Evolutionary conservation across 1,284 basidiomycete species (phyloP), one percentile per base, ranked within the genome.

Genomic region (Rhizoctonia solani): DNA sequence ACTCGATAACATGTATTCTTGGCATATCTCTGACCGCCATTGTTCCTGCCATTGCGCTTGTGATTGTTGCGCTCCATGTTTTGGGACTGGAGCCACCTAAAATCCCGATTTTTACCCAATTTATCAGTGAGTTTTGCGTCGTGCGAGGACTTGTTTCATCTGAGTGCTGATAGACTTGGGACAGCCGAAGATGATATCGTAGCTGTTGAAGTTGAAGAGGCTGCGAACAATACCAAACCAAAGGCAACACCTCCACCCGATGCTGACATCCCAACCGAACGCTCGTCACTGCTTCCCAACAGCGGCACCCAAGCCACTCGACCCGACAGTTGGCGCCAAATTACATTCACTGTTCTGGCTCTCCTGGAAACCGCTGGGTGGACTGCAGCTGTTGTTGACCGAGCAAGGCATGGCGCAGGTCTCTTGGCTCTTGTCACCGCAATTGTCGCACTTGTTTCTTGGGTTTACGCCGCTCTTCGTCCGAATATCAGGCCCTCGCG

Each of bases 1-100:
- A 46, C 61, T 66, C 63, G 52, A 41, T 44, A 13, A 54, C 63
- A n/a, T 66, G 63, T 47, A 47, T 66, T 42, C 42, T 66, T n/a
- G 52, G 63, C 9, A 47, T 23, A 4, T 34, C 27, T 4, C 30
- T 66, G 16, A 52, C 50, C 23, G 63, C 42, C 11, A 11, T 66
- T 4, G 27, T 66, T 16, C 63, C 63, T 47, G 63, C 52, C 21
- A 14, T 54, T 11, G 63, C 54, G 30, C 42, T 66, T 5, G 39
- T 46, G 41, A 23, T 46, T 54, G 63, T 41, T 27, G 41, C 41
- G 41, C 30, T 66, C 13, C 19, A 47, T 25, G 6, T 66, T 3
- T 23, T 37, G 27, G 63, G 63, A 11, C 41, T 66, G 14, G 39
- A 52, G 11, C 3, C 42, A 30, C 63, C 63, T n/a, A 47, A 66